Conservation (phyloP, 176 grass and related monocot species). For the Elymus sibiricus region DNA sequence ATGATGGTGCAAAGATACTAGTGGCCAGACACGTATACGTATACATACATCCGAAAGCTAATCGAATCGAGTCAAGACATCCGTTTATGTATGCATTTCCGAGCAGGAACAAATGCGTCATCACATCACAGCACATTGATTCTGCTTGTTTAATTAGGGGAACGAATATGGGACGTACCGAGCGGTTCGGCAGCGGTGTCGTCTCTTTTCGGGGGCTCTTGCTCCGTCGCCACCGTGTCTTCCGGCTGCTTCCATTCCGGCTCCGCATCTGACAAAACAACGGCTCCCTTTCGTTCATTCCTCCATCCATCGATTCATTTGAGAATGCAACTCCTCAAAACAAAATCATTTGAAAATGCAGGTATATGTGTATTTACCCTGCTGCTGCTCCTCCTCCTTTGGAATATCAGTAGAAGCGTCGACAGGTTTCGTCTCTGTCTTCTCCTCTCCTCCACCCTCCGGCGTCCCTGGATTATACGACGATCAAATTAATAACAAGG, state of each 20-base stretch:
- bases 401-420: too few relatives aligned
- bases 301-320: background rate
- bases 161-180: slow-evolving; percentile 33
- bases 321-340: too few relatives aligned
- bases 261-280: slow-evolving; percentile 35
- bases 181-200: slow-evolving; percentile 23
- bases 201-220: slow-evolving; percentile 15
- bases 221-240: background rate
- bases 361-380: too few relatives aligned
- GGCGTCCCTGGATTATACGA: too few relatives aligned
- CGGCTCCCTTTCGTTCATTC: background rate
- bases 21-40: background rate
- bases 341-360: too few relatives aligned
- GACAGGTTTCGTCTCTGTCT: too few relatives aligned
- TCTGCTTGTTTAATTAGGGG: background rate
- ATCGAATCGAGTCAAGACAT: background rate
- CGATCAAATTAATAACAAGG: too few relatives aligned
- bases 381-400: too few relatives aligned
- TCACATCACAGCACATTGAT: background rate
- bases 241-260: slow-evolving; percentile 23
- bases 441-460: too few relatives aligned
- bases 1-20: background rate
- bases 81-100: background rate
- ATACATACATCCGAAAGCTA: background rate
- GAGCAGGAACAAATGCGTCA: background rate